Base-by-base conservation (phyloP, 768 basidiomycete species). In the Rhizopogon sp. region DNA sequence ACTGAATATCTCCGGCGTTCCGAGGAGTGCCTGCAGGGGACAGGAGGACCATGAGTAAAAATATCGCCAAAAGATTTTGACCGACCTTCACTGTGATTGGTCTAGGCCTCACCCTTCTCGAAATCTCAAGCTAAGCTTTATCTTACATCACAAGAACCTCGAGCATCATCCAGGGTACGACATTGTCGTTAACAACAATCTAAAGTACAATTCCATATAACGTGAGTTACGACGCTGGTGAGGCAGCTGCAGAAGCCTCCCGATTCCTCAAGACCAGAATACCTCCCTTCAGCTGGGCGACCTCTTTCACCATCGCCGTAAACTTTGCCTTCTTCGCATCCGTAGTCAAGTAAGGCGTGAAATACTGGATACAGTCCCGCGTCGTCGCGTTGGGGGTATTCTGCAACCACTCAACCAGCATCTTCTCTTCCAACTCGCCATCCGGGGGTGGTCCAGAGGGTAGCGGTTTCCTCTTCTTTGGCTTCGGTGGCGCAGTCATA, bases 341-440 rank as follows among this genome's bases (percentile, higher is more conserved):
- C 62, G 84, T 84, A 31, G 81, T 84, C 51, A 92, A 67, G 62
- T 88, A 91, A 14, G 83, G 83, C 58, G 84, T 84, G 65, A 92
- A 93, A 65, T 89, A 79, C 50, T 83, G 81, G 58, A 92, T 91
- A 63, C 89, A 90, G 62, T 90, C 88, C 56, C 84, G 76, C 35
- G 90, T 92, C 53, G 82, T 84, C 50, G 88, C 82, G 56, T 80
- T 81, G n/a, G 81, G 76, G 39, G 81, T 83, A 47, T 76, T 83
- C 65, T 77, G 81, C 59, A 93, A 65, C 88, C 90, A 92, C 47
- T 88, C 84, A 56, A 92, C 74, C 54, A 93, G 73, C 80, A 88
- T 78, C 49, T 64, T 70, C 58, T 81, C 76, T 58, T 85, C 83
- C 57, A 90, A 69, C 64, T 86, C 84, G 52, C 81, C 79, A 13